Evolutionary conservation across 768 basidiomycete genomes (phyloP), one percentile per base, ranked within the genome.

Genomic region (Mycena amicta): DNA sequence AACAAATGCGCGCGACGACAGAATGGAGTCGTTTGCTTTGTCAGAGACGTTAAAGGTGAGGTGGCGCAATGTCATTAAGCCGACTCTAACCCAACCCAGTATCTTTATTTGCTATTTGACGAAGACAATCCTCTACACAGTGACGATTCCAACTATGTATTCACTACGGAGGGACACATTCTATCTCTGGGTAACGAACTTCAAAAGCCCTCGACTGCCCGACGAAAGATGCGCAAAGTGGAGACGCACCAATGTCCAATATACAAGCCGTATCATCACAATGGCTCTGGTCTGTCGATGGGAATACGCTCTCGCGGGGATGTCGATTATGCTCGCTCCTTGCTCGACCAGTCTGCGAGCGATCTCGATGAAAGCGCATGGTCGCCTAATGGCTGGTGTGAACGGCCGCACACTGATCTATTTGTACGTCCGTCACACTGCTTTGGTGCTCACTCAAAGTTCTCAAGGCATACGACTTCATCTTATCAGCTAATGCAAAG

Each of bases 11-110:
- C 84, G 83, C 18, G 93, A 95, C 62, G 93, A 98, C 67, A 84
- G 96, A 59, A 98, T 98, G 97, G 97, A 98, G 72, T 93, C 91
- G 4, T 99, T 98, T 71, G 86, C 86, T n/a, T 79, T 98, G 29
- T 94, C 92, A 3, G 95, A 96, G 74, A 94, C 94, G 0, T 75
- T 97, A 47, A 96, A 95, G 81, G 93, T 89, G 58, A 29, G 72
- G 47, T 33, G 12, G 47, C 29, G 3, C 6, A 33, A 23, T 28
- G 28, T 20, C 49, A n/a, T 5, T 13, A 23, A 40, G 39, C 27
- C 52, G 41, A 28, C 20, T 6, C n/a, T 16, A 29, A 20, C 22
- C 50, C 50, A 54, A 37, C 31, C 1, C 51, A 98, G 91, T 99
- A 98, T 77, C 82, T 98, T 18, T 98, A 87, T 72, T 81, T 98